Evolutionary conservation across 2,329 filamentous ascomycete genomes (phyloP).

Genomic region (Bipolaris oryzae): DNA sequence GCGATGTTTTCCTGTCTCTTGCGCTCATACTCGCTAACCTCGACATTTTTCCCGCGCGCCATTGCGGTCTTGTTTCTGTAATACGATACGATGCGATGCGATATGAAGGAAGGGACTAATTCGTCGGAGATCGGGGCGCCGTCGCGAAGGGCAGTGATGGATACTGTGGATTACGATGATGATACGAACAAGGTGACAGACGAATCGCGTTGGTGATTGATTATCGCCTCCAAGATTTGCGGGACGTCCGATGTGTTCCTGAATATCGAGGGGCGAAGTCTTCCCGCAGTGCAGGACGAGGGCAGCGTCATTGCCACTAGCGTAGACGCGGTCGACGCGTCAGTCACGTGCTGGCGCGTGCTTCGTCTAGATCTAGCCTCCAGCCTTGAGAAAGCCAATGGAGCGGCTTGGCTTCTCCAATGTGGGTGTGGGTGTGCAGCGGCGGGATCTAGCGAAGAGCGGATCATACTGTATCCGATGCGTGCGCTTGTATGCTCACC

Average conservation of each 20-base stretch:
- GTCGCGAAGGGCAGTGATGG: neutral
- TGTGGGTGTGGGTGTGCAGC: neutral
- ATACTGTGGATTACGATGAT: slow-evolving; percentile 7
- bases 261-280: slow-evolving; percentile 8
- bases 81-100: too few species aligned
- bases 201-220: neutral
- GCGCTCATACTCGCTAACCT: slow-evolving; percentile 84
- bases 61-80: slow-evolving; percentile 19
- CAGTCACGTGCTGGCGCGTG: slow-evolving; percentile 22
- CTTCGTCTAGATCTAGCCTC: neutral
- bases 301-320: slow-evolving; percentile 21
- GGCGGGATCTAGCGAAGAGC: neutral
- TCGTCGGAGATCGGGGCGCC: neutral
- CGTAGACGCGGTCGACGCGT: slow-evolving; percentile 20
- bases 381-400: neutral
- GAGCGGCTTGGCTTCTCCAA: neutral
- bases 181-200: neutral
- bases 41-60: slow-evolving; percentile 53
- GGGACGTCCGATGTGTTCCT: slow-evolving; percentile 14
- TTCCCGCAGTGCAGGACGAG: neutral
- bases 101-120: neutral
- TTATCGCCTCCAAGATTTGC: slow-evolving; percentile 1
- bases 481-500: neutral
- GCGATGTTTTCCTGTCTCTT: slow-evolving; percentile 85
- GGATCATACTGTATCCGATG: neutral